Base-by-base conservation (phyloP, 2,329 filamentous ascomycete genomes). In the Ustulina deusta region DNA sequence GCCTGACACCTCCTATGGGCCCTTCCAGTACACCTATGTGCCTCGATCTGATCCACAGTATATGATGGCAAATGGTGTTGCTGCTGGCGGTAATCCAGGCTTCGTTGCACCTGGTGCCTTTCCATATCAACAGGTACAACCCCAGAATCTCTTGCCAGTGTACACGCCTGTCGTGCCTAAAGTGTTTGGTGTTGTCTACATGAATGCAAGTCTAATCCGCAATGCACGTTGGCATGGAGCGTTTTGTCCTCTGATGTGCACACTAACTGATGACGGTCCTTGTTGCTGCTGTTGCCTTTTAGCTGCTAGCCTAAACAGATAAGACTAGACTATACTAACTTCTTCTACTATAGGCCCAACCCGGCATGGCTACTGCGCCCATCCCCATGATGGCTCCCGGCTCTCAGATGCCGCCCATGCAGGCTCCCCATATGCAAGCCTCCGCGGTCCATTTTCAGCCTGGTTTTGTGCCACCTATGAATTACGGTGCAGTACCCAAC, bases 1-100 rank as follows among this genome's bases (percentile, higher is more conserved):
- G 17, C 86, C 86, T 3, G 85, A 88, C 71, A 88, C 86, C 17
- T 85, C 84, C 49, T 82, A 83, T 74, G 88, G 87, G 3, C 83
- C 86, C 1, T 85, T 86, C 65, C 74, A 82, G 32, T 86, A 90
- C 70, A 82, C 83, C 22, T 89, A 88, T 71, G 78, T 85, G 60
- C 87, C 88, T 69, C 86, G 85, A 49, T 81, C 80, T 71, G 86
- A 88, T 72, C 48, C 62, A 76, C 69, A 71, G 52, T 72, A 68
- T 77, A 78, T 81, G 73, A 75, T 76, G 54, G 17, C 40, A 1
- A 44, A 40, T 54, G 61, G 60, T n/a, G 32, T 48, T 32, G 38
- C 52, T 38, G 20, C 44, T 32, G 51, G 57, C 54, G 57, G 38
- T 42, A 15, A 27, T 10, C 63, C 48, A 32, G 40, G 51, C 1